Percentiles rank a stretch among this genome's conserved stretches.
phyloP scores from a whole-genome alignment of 148 eudicot genomes.

The Rhododendron ferrugineum region DNA sequence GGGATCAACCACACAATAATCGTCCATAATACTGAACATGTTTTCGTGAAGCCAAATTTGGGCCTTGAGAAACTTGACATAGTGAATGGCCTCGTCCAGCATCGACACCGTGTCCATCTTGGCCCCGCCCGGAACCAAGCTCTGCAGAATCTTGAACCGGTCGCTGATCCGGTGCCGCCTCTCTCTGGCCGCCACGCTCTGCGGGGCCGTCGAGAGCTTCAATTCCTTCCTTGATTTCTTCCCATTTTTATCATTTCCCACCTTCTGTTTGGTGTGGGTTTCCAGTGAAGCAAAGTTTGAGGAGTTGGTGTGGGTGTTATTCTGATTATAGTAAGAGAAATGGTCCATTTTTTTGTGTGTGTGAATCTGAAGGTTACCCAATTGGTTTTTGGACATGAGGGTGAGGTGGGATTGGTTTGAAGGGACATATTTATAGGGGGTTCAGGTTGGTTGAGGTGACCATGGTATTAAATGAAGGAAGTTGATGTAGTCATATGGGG shows the following conservation, averaged over 20 bases:
- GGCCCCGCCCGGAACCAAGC: constrained; percentile 61
- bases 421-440: neutral
- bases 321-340: neutral
- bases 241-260: neutral
- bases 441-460: neutral
- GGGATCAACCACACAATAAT: neutral
- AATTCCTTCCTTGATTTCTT: constrained; percentile 7
- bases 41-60: constrained; percentile 58
- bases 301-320: neutral
- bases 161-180: constrained; percentile 65
- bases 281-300: neutral
- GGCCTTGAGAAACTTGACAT: constrained; percentile 60
- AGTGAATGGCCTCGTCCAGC: constrained; percentile 65
- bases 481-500: neutral
- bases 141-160: constrained; percentile 55
- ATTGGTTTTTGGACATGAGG: neutral
- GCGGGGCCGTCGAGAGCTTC: constrained; percentile 68
- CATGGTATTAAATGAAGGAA: neutral
- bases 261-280: neutral
- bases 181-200: constrained; percentile 67
- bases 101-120: constrained; percentile 71
- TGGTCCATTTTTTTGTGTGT: neutral
- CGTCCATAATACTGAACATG: constrained; percentile 17
- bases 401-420: neutral
- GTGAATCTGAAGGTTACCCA: neutral